Base-by-base conservation (phyloP, 208 protist genomes). In the Trypanosoma grayi region DNA sequence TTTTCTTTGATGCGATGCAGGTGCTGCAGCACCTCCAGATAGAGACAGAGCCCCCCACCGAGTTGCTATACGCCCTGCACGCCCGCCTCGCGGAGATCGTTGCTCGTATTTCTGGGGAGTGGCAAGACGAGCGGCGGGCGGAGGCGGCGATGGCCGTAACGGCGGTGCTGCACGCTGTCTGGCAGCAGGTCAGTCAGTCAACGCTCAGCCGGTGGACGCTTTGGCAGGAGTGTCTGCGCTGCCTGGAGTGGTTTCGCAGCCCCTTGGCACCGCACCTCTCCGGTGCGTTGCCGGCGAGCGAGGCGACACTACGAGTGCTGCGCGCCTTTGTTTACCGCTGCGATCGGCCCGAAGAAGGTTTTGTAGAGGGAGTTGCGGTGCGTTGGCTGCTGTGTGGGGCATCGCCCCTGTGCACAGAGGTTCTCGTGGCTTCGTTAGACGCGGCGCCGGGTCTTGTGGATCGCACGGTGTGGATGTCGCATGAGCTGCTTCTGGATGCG, bases 141-240 rank as follows among this genome's bases (percentile, higher is more conserved):
- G 39, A 62, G 7, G 36, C 44, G 13, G 50, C 69, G 24, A 13
- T 58, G 37, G 64, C 70, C 34, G 44, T 80, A 16, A 47, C 68
- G 9, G 54, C 45, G 8, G 56, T 74, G 10, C 20, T 87, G 18
- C 75, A 87, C 52, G 80, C 84, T 0, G 33, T 87, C 22, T 58
- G 78, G 33, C 73, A 87, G 55, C 78, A 85, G 57, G 65, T 91
- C 8, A 60, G 67, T n/a, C 39, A 67, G 53, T 75, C 76, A 8
- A 43, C 59, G 18, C 28, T 77, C 43, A 55, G 43, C 33, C 80
- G 84, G 1, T 79, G 80, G 67, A 74, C 80, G 1, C 58, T 91
- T 61, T 91, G 84, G 84, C 56, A 64, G 13, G 75, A 73, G 51
- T 91, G 84, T 60, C 53, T 81, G 8, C 39, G 61, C 7, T 58